phyloP scores from a whole-genome alignment of 371 early-diverging fungal genomes.

The Saksenaea oblongispora region DNA sequence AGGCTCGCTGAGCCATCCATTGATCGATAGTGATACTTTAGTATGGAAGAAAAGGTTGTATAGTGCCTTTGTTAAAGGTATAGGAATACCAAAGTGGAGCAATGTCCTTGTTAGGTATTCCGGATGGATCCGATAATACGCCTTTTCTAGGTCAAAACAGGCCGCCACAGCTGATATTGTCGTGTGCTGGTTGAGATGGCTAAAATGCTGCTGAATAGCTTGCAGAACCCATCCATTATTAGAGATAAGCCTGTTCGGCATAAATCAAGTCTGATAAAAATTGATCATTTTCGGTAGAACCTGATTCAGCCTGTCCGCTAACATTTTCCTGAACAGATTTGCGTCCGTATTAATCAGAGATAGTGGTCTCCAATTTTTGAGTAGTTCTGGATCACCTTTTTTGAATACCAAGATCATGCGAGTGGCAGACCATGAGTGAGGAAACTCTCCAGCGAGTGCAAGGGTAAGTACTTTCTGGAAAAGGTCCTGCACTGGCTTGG shows the following conservation, averaged over 20 bases:
- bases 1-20: background rate
- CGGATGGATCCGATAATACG: background rate
- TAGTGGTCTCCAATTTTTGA: constrained; percentile 9
- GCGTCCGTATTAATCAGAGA: constrained; percentile 9
- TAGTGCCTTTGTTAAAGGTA: background rate
- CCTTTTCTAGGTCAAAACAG: background rate
- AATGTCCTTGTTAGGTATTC: background rate
- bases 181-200: background rate
- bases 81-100: background rate
- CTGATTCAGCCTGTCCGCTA: background rate
- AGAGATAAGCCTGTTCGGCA: constrained; percentile 11
- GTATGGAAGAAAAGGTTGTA: background rate
- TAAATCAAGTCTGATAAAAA: constrained; percentile 4
- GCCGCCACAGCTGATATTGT: background rate
- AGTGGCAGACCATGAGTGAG: background rate
- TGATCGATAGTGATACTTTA: background rate
- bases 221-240: constrained; percentile 13
- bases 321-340: constrained; percentile 6
- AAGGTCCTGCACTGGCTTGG: background rate
- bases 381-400: constrained; percentile 1
- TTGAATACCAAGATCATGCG: background rate
- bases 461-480: background rate
- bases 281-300: background rate
- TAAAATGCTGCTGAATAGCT: background rate
- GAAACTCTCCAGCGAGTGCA: background rate